Conservation (phyloP, 1,139 yeast species). For the Magnusiomyces fungicola region DNA sequence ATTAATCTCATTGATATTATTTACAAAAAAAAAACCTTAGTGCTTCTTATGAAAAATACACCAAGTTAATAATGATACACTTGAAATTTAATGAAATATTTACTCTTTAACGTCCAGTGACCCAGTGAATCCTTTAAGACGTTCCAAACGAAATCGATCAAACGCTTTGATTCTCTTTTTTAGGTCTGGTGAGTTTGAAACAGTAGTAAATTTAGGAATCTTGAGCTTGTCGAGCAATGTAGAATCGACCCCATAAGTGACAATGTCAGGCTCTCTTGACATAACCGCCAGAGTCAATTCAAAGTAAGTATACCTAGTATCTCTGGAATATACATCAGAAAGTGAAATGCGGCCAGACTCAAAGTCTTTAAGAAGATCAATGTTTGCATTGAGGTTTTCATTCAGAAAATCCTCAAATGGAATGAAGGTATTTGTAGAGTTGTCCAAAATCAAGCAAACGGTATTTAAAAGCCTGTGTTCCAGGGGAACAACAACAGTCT, state of each 20-base stretch:
- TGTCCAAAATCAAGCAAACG: background rate
- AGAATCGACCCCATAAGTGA: conserved; percentile 3
- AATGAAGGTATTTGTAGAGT: background rate
- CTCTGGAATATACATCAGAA: background rate
- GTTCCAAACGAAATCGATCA: conserved; percentile 5
- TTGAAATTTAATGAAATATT: background rate
- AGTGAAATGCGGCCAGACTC: background rate
- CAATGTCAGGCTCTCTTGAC: conserved; percentile 12
- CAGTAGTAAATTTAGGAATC: background rate
- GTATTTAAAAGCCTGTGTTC: conserved; percentile 2
- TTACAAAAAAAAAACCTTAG: too few species aligned
- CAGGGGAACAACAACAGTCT: background rate
- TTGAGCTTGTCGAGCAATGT: conserved; percentile 6
- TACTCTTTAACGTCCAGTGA: background rate
- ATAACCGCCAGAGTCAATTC: conserved; percentile 8
- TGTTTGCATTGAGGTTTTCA: background rate
- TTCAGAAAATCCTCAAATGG: background rate
- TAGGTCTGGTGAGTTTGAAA: background rate
- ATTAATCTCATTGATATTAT: too few species aligned
- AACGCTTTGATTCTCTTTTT: conserved; percentile 1
- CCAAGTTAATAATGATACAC: background rate
- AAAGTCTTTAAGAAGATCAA: background rate
- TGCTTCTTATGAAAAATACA: too few species aligned
- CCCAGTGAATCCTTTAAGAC: conserved; percentile 11
- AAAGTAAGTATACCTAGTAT: conserved; percentile 3